A percentile compares a stretch with the other conserved stretches of the same genome.
Evolutionary conservation across 169 alveolate genomes (phyloP).

Genomic region (Babesia microti): DNA sequence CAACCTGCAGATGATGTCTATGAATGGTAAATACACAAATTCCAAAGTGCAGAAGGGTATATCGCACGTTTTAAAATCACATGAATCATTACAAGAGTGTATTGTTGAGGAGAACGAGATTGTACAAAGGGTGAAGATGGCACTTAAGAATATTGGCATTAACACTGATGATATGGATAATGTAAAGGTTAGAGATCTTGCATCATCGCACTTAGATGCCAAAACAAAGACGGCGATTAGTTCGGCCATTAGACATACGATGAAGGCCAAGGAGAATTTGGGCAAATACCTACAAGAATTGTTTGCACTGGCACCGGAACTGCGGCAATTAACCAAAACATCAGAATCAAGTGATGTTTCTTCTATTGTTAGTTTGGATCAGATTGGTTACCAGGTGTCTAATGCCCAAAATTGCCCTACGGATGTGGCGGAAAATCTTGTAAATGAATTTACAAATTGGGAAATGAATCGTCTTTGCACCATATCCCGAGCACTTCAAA

Average conservation of each 20-base stretch:
- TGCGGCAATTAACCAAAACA: conserved; percentile 13
- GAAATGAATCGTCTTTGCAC: conserved; percentile 21
- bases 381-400: conserved; percentile 8
- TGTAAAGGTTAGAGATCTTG: too few relatives aligned
- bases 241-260: conserved; percentile 32
- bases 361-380: neutral
- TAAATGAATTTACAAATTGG: conserved; percentile 10
- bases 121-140: too few relatives aligned
- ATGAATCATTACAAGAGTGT: conserved; percentile 24
- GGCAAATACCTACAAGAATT: conserved; percentile 29
- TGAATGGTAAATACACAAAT: conserved; percentile 22
- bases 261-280: conserved; percentile 24
- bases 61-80: conserved; percentile 30
- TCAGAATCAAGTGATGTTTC: neutral
- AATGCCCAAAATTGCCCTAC: neutral
- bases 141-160: conserved; percentile 1
- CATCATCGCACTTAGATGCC: too few relatives aligned
- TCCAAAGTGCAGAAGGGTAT: conserved; percentile 22
- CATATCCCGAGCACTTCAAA: conserved; percentile 26
- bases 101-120: conserved; percentile 23
- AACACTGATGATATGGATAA: conserved; percentile 4
- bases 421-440: conserved; percentile 18
- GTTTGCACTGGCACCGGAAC: conserved; percentile 35
- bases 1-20: conserved; percentile 18
- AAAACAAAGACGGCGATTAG: too few relatives aligned